Percentiles rank a stretch among this genome's conserved stretches.
Conservation (phyloP, 2,329 filamentous ascomycete genomes). For the Penicillium sp. region DNA sequence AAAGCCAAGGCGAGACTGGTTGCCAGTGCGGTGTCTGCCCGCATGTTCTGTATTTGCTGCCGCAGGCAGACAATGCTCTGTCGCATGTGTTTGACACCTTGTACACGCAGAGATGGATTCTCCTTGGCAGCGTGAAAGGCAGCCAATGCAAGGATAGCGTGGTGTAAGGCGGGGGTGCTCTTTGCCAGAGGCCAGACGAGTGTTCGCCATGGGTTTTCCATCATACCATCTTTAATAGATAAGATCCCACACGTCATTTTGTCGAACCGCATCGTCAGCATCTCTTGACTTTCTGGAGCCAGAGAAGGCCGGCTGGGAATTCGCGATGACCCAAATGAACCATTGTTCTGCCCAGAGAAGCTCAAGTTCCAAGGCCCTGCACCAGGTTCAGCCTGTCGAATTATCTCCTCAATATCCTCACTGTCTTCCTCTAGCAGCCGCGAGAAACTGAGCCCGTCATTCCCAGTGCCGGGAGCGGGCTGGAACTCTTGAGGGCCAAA, state of each 20-base stretch:
- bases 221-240: slow-evolving; percentile 68
- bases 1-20: slow-evolving; percentile 71
- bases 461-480: slow-evolving; percentile 9
- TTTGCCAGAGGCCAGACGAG: slow-evolving; percentile 69
- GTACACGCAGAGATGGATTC: slow-evolving; percentile 58
- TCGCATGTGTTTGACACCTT: slow-evolving; percentile 71
- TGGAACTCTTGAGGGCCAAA: slow-evolving; percentile 14
- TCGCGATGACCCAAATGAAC: slow-evolving; percentile 38
- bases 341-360: slow-evolving; percentile 40
- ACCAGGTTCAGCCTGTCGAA: slow-evolving; percentile 42
- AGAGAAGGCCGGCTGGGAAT: slow-evolving; percentile 54
- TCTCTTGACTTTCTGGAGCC: slow-evolving; percentile 58
- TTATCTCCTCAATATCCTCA: slow-evolving; percentile 60
- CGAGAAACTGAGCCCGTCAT: slow-evolving; percentile 32
- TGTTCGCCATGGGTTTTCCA: slow-evolving; percentile 72
- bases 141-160: slow-evolving; percentile 69
- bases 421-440: slow-evolving; percentile 39
- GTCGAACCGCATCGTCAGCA: slow-evolving; percentile 65
- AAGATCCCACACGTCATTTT: slow-evolving; percentile 69
- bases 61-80: slow-evolving; percentile 62
- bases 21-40: slow-evolving; percentile 65
- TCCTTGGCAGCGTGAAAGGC: slow-evolving; percentile 68
- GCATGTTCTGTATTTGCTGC: slow-evolving; percentile 64
- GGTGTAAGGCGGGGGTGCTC: slow-evolving; percentile 65
- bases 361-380: slow-evolving; percentile 41